Percentiles rank a stretch among this genome's conserved stretches.
These are phyloP conservation scores for Citrus sp. DNA, from an alignment of 345 rosid genomes.

Conservation along the genomic window DNA sequence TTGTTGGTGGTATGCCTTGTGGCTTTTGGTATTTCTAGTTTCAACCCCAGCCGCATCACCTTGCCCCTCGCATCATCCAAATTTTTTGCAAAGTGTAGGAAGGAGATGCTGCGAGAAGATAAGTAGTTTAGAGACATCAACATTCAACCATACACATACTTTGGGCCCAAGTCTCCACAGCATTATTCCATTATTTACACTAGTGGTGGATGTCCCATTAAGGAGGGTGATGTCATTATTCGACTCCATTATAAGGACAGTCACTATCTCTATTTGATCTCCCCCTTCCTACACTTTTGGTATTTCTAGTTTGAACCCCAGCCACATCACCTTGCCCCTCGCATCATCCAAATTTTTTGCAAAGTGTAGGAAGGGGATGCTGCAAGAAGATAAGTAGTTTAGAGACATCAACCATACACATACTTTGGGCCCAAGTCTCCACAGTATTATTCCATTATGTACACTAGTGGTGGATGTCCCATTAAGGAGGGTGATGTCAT, in stretches of 20 bases:
- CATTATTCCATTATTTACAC: background rate
- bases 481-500: conserved; percentile 2
- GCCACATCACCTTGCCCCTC: background rate
- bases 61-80: background rate
- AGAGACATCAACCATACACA: conserved; percentile 18
- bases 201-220: conserved; percentile 1
- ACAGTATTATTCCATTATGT: background rate
- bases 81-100: background rate
- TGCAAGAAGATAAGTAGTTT: background rate
- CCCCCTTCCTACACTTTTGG: background rate
- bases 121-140: conserved; percentile 4
- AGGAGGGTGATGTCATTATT: conserved; percentile 2
- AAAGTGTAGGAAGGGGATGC: conserved; percentile 7
- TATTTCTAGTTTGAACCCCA: too few species aligned
- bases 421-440: background rate
- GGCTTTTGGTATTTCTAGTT: background rate
- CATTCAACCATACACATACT: conserved; percentile 7
- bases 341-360: background rate
- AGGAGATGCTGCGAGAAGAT: conserved; percentile 3
- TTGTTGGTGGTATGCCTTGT: conserved; percentile 7
- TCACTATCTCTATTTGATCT: background rate
- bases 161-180: background rate
- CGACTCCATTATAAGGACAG: conserved; percentile 4
- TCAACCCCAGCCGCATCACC: conserved; percentile 6
- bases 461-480: background rate